Base-by-base conservation (phyloP, 164 flowering plant genomes). In the Paratinospora sagittata region DNA sequence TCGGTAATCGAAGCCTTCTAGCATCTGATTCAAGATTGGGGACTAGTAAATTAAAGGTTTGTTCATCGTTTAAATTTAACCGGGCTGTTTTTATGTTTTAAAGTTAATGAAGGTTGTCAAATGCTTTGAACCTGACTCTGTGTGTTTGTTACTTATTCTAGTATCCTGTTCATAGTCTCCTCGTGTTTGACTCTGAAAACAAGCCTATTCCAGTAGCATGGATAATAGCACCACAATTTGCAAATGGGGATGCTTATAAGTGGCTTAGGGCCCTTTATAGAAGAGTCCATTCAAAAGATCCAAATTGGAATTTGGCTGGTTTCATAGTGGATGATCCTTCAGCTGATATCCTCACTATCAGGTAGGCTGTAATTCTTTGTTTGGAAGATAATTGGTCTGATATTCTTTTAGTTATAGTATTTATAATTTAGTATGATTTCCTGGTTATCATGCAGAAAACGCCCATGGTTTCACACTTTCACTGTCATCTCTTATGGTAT, bases 121-220 rank as follows among this genome's bases (percentile, higher is more conserved):
- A 19, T 62, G 6, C 30, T 43, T 73, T 66, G 68, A 70, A 72
- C 63, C 80, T 85, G 55, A 85, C 65, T 27, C 34, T 72, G 75
- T 30, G 21, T 80, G 63, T 21, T 67, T 36, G 62, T 57, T 11
- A 8, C 1, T 16, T 64, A 26, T 68, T 83, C 72, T 65, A 92
- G 97, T 85, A 88, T 85, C 89, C 98, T 26, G 68, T 96, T 72
- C 93, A 86, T 70, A 93, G 90, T 79, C 89, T 96, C 65, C 76
- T 93, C n/a, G 99, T 91, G 63, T 93, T 96, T 85, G 85, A 96
- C 81, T 84, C 87, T 24, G 89, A 90, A 78, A 89, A 90, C 77
- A 91, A 90, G 82, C 95, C 96, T 69, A 89, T 96, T 49, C 98
- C 99, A 0, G 91, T 96, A 34, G 99, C 99, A 24, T 96, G 99